Evolutionary conservation across 495 filamentous ascomycete genomes (phyloP).

Genomic region (Durotheca rogersii): DNA sequence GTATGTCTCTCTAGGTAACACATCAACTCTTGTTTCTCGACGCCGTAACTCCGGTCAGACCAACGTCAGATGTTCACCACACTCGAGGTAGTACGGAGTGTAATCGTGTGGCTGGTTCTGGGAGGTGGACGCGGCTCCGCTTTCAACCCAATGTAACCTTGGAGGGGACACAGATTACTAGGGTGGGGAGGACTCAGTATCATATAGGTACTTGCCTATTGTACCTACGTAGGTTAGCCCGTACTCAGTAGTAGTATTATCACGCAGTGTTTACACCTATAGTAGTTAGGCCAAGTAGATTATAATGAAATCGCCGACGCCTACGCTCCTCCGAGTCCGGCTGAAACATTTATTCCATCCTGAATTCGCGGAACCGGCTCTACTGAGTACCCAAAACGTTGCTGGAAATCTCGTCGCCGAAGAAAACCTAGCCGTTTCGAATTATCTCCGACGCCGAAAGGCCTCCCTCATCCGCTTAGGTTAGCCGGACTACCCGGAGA

Average conservation of each 20-base stretch:
- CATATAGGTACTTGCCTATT: background rate
- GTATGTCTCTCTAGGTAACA: background rate
- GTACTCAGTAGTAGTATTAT: too few species aligned
- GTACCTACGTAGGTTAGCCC: too few species aligned
- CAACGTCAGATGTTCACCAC: conserved; percentile 19
- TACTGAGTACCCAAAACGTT: conserved; percentile 20
- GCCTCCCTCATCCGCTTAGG: background rate
- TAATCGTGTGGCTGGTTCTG: conserved; percentile 19
- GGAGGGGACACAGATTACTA: conserved; percentile 22
- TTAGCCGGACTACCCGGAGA: too few species aligned
- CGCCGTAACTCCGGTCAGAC: conserved; percentile 19
- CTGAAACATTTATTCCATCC: conserved; percentile 14
- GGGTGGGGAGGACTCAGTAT: conserved; percentile 5
- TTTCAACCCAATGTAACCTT: conserved; percentile 24
- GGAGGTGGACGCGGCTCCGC: conserved; percentile 4
- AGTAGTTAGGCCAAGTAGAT: too few species aligned
- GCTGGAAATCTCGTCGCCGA: conserved; percentile 1
- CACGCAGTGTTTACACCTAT: too few species aligned
- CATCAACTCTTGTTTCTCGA: conserved; percentile 10
- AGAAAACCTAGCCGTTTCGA: conserved; percentile 11
- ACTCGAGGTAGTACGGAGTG: background rate
- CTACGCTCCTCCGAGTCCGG: conserved; percentile 10
- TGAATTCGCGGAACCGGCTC: conserved; percentile 8
- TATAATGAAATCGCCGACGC: too few species aligned
- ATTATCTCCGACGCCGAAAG: background rate